Conservation (phyloP, 371 early-diverging fungal genomes). For the Chytridiales sp. region DNA sequence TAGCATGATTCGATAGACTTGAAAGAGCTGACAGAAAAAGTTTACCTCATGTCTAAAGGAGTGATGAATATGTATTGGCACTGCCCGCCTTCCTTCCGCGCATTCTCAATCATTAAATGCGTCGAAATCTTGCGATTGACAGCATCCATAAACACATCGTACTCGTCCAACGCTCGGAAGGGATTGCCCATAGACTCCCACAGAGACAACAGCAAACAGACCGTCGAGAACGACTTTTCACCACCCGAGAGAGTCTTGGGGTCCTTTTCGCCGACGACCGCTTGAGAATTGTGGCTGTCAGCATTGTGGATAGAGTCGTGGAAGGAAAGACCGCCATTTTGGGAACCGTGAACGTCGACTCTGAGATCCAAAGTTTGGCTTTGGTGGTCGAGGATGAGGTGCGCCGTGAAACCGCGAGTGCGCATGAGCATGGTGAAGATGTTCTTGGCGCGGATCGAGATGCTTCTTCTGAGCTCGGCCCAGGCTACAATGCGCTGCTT, state of each 20-base stretch:
- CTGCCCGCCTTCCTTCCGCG: slow-evolving; percentile 55
- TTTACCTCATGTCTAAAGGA: slow-evolving; percentile 71
- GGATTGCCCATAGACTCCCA: slow-evolving; percentile 98
- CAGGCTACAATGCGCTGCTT: slow-evolving; percentile 62
- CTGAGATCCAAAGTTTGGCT: slow-evolving; percentile 66
- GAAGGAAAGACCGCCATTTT: slow-evolving; percentile 11
- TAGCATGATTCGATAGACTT: neutral
- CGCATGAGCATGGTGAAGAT: slow-evolving; percentile 73
- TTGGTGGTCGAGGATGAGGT: slow-evolving; percentile 78
- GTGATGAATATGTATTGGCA: slow-evolving; percentile 94
- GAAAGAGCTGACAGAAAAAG: slow-evolving; percentile 2
- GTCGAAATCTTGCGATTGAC: slow-evolving; percentile 91
- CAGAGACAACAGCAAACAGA: slow-evolving; percentile 92
- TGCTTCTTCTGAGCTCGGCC: slow-evolving; percentile 66
- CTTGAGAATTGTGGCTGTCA: slow-evolving; percentile 19
- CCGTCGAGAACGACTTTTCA: slow-evolving; percentile 98
- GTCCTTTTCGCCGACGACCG: slow-evolving; percentile 66
- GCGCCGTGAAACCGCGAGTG: slow-evolving; percentile 86
- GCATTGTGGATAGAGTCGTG: no score
- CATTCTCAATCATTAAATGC: slow-evolving; percentile 83
- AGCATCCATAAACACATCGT: slow-evolving; percentile 99
- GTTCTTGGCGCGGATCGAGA: slow-evolving; percentile 69
- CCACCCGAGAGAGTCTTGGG: slow-evolving; percentile 94
- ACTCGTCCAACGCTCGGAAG: slow-evolving; percentile 97
- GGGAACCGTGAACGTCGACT: slow-evolving; percentile 56